Evolutionary conservation across 495 filamentous ascomycete species (phyloP).

Genomic region (Neurospora discreta): DNA sequence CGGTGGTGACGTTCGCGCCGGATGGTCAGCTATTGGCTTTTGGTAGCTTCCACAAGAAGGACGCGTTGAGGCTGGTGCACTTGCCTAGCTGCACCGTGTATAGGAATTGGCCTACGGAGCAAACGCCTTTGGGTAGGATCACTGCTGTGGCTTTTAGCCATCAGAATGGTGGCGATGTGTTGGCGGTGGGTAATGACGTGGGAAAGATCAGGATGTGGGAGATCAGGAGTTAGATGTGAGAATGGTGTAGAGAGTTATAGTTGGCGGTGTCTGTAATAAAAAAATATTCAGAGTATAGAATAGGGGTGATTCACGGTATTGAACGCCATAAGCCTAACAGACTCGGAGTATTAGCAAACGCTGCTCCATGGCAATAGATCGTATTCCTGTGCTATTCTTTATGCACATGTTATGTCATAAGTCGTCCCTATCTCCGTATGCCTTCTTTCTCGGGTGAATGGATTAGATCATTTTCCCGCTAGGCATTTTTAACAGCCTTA

Average conservation of each 20-base stretch:
- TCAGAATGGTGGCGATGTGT: conserved; percentile 41
- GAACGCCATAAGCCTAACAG: no score
- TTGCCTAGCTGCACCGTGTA: conserved; percentile 88
- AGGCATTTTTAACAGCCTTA: no score
- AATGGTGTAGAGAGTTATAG: background rate
- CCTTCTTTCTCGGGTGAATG: background rate
- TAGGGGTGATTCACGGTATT: no score
- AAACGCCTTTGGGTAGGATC: conserved; percentile 80
- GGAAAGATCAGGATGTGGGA: conserved; percentile 85
- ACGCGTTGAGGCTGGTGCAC: conserved; percentile 81
- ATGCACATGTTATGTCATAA: background rate
- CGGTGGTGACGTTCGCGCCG: conserved; percentile 64
- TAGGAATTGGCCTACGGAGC: conserved; percentile 87
- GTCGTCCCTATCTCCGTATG: background rate
- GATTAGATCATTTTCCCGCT: no score
- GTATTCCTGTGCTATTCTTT: background rate
- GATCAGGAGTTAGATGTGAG: conserved; percentile 38
- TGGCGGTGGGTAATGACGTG: conserved; percentile 78
- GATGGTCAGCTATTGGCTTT: conserved; percentile 85
- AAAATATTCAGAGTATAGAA: background rate
- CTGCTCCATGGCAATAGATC: accelerated
- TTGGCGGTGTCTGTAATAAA: no score
- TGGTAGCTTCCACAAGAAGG: conserved; percentile 72
- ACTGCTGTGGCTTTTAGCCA: conserved; percentile 69
- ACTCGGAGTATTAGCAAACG: no score